A percentile compares a stretch with the other conserved stretches of the same genome.
Conservation (phyloP, 345 rosid genomes). For the Psidium guajava region DNA sequence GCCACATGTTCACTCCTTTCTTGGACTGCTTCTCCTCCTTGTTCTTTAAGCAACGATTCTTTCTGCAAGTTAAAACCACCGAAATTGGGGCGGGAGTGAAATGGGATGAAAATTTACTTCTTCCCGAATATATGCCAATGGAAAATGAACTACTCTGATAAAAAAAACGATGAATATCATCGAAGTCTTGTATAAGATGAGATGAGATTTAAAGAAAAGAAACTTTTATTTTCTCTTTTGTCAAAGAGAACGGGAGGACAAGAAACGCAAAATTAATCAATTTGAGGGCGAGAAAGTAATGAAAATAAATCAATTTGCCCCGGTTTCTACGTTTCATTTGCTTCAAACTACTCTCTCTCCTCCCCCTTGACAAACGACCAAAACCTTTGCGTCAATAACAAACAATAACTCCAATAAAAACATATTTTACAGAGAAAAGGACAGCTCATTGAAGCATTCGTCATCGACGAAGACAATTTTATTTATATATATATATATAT, state of each 20-base stretch:
- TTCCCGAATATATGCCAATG: not conserved
- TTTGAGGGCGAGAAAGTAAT: not conserved
- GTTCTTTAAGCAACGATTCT: not conserved
- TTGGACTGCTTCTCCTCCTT: not conserved
- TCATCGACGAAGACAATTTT: not conserved
- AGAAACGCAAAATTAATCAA: not conserved
- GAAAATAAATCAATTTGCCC: not conserved
- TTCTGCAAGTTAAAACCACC: not conserved
- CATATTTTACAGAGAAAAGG: not conserved
- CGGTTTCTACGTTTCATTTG: not conserved
- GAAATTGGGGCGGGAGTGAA: no score
- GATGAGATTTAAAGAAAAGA: not conserved
- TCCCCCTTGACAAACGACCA: not conserved
- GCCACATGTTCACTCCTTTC: not conserved
- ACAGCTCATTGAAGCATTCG: not conserved
- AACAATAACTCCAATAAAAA: not conserved
- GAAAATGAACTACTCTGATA: not conserved
- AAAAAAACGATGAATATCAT: not conserved
- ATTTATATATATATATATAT: not conserved
- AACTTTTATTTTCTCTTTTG: not conserved
- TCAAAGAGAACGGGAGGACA: not conserved
- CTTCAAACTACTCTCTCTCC: not conserved
- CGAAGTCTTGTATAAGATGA: not conserved
- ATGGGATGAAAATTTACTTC: not conserved
- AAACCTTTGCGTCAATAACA: not conserved